phyloP scores from a whole-genome alignment of 306 rosid genomes.

The Boehmeria nivea region DNA sequence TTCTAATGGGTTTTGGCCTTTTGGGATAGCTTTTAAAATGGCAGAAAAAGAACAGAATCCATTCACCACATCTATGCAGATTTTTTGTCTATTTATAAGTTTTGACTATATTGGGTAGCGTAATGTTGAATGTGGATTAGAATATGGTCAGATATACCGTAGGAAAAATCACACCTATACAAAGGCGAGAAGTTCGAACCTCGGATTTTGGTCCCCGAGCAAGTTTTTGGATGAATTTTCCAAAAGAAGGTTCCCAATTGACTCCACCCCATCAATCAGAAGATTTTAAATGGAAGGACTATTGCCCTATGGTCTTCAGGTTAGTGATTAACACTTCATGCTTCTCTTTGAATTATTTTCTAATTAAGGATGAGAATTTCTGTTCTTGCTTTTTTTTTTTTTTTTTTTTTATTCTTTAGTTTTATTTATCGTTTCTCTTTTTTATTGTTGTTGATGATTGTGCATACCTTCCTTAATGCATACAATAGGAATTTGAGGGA shows the following conservation, averaged over 20 bases:
- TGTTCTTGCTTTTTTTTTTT: background rate
- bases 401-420: too few species aligned
- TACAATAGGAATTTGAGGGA: slow-evolving; percentile 97
- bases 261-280: slow-evolving; percentile 97
- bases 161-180: slow-evolving; percentile 96
- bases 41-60: background rate
- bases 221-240: slow-evolving; percentile 99
- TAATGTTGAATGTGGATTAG: slow-evolving; percentile 30
- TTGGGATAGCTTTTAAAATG: slow-evolving; percentile 5
- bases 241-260: slow-evolving; percentile 89
- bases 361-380: too few species aligned
- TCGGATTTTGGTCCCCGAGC: slow-evolving; percentile 96
- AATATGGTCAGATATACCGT: slow-evolving; percentile 86
- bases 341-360: too few species aligned
- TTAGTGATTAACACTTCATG: slow-evolving; percentile 27
- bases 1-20: slow-evolving; percentile 2
- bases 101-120: slow-evolving; percentile 24
- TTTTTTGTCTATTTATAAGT: slow-evolving; percentile 10
- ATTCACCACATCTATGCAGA: slow-evolving; percentile 1
- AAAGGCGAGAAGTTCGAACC: slow-evolving; percentile 83
- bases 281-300: slow-evolving; percentile 97
- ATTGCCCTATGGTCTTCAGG: slow-evolving; percentile 99
- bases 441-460: slow-evolving; percentile 18
- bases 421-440: too few species aligned
- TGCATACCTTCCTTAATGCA: too few species aligned